Conservation (phyloP, 805 yeast genomes). For the Wickerhamiella parazyma region DNA sequence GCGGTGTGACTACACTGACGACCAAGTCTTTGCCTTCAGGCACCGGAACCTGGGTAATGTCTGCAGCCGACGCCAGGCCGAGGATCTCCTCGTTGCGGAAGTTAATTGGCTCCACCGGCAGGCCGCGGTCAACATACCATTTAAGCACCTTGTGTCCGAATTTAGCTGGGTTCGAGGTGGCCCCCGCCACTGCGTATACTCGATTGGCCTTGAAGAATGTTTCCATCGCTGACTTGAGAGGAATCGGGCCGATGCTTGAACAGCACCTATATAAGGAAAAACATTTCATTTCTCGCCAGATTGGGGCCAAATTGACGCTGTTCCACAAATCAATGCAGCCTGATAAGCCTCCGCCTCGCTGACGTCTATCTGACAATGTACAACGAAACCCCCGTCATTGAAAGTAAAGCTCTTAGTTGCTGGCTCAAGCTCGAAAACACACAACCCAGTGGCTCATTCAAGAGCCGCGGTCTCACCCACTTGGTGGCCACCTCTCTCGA, state of each 20-base stretch:
- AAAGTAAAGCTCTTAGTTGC: neutral
- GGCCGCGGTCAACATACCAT: constrained; percentile 48
- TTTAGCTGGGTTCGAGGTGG: constrained; percentile 47
- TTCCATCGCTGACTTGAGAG: too few species aligned
- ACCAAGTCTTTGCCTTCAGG: constrained; percentile 25
- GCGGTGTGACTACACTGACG: constrained; percentile 65
- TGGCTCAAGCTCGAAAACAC: constrained; percentile 72
- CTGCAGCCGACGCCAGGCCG: constrained; percentile 28
- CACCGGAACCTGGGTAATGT: constrained; percentile 18
- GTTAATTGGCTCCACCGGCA: constrained; percentile 56
- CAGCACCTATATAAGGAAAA: too few species aligned
- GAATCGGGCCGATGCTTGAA: too few species aligned
- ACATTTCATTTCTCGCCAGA: too few species aligned
- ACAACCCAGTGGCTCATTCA: constrained; percentile 84
- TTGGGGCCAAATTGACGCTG: constrained; percentile 73
- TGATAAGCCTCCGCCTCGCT: too few species aligned
- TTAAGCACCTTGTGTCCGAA: constrained; percentile 55
- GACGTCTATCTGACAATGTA: too few species aligned
- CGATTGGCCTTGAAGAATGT: constrained; percentile 39
- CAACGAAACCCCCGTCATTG: constrained; percentile 28
- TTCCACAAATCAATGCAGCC: too few species aligned
- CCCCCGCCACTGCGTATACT: constrained; percentile 56
- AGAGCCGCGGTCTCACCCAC: constrained; percentile 38
- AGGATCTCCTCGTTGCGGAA: constrained; percentile 39
- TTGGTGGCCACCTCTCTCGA: constrained; percentile 33